phyloP scores from a whole-genome alignment of 2,329 filamentous ascomycete genomes.

The Penicillium fuscoglaucum region DNA sequence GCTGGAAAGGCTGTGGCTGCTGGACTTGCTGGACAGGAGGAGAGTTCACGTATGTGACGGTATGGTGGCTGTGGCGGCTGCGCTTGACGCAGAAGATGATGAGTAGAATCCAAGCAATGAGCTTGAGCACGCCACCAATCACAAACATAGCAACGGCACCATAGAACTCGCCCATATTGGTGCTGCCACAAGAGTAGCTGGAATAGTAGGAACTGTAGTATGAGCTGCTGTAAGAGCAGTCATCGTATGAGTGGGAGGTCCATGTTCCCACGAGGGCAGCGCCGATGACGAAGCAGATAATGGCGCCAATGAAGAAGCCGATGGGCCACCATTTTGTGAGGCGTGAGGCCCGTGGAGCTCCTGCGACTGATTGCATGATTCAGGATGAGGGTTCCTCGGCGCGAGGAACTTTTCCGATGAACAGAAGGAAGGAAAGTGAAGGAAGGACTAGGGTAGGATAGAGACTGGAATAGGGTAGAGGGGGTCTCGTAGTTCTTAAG shows the following conservation, averaged over 20 bases:
- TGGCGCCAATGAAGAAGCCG: conserved; percentile 19
- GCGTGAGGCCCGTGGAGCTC: neutral
- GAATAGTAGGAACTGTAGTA: conserved; percentile 13
- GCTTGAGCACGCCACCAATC: conserved; percentile 19
- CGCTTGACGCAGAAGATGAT: conserved; percentile 24
- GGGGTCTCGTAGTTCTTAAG: neutral
- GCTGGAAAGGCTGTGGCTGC: neutral
- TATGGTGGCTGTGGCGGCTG: conserved; percentile 7
- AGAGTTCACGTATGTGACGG: conserved; percentile 12
- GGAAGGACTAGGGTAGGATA: neutral
- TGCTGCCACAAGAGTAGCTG: conserved; percentile 7
- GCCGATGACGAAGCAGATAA: conserved; percentile 21
- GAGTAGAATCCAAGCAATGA: conserved; percentile 21
- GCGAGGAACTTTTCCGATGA: no score
- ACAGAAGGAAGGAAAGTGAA: neutral
- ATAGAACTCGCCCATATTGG: conserved; percentile 16
- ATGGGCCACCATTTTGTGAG: conserved; percentile 21
- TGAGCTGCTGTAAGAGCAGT: conserved; percentile 8
- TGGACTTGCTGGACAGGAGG: conserved; percentile 6
- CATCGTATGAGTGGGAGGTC: conserved; percentile 5
- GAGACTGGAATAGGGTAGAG: neutral
- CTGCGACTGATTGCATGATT: neutral
- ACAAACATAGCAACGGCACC: conserved; percentile 15
- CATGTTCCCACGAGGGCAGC: conserved; percentile 20
- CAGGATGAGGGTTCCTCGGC: neutral